These are phyloP conservation scores for Ceratocystis lukuohia DNA, from an alignment of 2,329 filamentous ascomycete genomes.

Conservation along the genomic window DNA sequence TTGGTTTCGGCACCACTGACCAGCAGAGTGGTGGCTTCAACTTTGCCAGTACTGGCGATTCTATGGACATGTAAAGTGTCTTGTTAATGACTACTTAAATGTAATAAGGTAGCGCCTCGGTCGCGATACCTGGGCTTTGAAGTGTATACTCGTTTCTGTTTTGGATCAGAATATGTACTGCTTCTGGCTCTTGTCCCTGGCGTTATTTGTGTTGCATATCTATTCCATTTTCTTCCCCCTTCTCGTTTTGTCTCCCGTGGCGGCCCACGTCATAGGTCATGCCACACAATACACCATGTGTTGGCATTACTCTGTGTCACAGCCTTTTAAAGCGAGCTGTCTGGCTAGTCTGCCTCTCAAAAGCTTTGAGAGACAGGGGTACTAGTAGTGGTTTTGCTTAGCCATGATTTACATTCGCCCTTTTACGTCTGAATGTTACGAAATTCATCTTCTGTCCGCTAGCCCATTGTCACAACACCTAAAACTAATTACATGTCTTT, in stretches of 20 bases:
- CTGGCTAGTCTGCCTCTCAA: slow-evolving; percentile 1
- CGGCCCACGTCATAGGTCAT: background rate
- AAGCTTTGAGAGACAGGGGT: background rate
- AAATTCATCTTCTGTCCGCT: slow-evolving; percentile 1
- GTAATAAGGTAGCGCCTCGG: background rate
- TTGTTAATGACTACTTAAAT: background rate
- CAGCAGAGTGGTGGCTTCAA: slow-evolving; percentile 75
- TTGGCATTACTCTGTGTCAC: background rate
- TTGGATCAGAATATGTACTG: background rate
- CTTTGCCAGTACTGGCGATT: slow-evolving; percentile 63
- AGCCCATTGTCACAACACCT: slow-evolving; percentile 9
- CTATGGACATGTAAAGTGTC: slow-evolving; percentile 48
- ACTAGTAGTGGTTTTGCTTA: background rate
- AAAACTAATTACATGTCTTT: slow-evolving; percentile 10
- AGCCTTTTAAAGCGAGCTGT: background rate
- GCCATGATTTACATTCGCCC: background rate
- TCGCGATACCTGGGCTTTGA: background rate
- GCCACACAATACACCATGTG: background rate
- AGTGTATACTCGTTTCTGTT: background rate
- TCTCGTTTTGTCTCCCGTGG: slow-evolving; percentile 4
- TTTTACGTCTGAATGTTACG: slow-evolving; percentile 9
- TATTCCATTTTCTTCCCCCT: background rate
- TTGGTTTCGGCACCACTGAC: slow-evolving; percentile 61
- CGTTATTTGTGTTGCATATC: slow-evolving; percentile 2
- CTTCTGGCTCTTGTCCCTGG: background rate